These are phyloP conservation scores for Xylaria sp. DNA, from an alignment of 2,329 filamentous ascomycete genomes.

Conservation along the genomic window DNA sequence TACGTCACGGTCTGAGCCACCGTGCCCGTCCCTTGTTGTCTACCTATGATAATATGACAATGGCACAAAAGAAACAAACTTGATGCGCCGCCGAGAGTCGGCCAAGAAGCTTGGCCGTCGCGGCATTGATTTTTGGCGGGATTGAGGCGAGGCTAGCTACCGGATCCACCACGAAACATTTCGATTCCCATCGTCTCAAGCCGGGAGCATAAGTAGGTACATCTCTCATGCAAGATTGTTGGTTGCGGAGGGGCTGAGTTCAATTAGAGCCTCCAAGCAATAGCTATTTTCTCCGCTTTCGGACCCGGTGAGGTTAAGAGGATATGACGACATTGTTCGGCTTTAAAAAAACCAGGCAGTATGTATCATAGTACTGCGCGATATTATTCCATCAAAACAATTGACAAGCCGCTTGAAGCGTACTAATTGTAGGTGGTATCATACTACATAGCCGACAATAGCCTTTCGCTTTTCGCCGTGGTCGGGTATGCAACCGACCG, in stretches of 20 bases:
- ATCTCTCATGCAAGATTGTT: neutral
- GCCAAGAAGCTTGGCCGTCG: conserved; percentile 32
- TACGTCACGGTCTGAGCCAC: conserved; percentile 17
- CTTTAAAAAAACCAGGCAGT: neutral
- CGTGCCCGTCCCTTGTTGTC: neutral
- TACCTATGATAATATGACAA: neutral
- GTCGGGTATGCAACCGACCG: neutral
- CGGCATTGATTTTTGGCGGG: conserved; percentile 20
- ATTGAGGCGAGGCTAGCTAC: neutral
- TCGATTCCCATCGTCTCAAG: no score
- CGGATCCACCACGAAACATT: no score
- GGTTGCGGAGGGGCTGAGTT: conserved; percentile 1
- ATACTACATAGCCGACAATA: conserved; percentile 29
- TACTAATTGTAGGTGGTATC: neutral
- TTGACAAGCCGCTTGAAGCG: conserved; percentile 12
- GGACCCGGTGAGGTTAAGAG: conserved; percentile 2
- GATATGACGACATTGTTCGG: conserved; percentile 22
- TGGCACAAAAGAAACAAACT: neutral
- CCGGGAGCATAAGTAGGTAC: no score
- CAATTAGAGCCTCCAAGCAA: neutral
- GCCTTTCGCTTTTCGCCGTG: conserved; percentile 12
- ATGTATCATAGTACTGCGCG: neutral
- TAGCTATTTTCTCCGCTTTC: neutral
- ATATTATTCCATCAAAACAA: neutral
- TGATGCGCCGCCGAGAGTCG: conserved; percentile 31